These are phyloP conservation scores for Medicago truncatula DNA, from an alignment of 306 rosid genomes.

Conservation along the genomic window MtrunA17r5.0-ANR NC_053043.1:4603001-4603500, in stretches of 20 bases:
- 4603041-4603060: background rate
- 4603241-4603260: background rate
- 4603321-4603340: background rate
- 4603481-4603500: no score
- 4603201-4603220: background rate
- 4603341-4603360: no score
- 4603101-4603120: conserved; percentile 6
- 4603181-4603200: background rate
- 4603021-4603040: background rate
- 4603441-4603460: no score
- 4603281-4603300: conserved; percentile 3
- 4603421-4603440: no score
- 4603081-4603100: background rate
- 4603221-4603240: background rate
- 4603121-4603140: background rate
- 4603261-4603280: background rate
- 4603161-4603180: background rate
- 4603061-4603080: conserved; percentile 6
- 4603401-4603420: no score
- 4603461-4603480: no score
- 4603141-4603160: conserved; percentile 11
- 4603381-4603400: no score
- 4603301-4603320: background rate
- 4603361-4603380: no score
- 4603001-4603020: no score